Conservation (phyloP, 805 yeast genomes). For the Lipomyces orientalis region DNA sequence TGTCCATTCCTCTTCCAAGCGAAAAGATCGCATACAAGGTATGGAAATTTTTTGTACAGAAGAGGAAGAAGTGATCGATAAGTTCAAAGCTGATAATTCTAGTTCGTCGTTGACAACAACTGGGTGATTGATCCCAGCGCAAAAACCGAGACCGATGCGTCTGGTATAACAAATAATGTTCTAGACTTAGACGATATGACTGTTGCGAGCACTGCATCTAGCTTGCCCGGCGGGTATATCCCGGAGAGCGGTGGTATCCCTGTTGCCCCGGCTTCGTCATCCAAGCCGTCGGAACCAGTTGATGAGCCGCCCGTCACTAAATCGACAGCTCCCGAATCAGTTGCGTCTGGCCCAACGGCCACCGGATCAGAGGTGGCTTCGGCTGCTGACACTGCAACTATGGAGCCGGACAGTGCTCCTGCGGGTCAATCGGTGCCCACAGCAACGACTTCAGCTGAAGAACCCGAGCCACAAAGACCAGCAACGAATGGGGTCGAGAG, state of each 20-base stretch:
- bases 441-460: not conserved
- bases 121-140: conserved; percentile 57
- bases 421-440: conserved; percentile 7
- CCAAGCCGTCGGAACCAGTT: not conserved
- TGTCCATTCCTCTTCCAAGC: conserved; percentile 60
- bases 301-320: too few relatives aligned
- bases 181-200: conserved; percentile 50
- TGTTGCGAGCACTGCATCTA: conserved; percentile 10
- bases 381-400: conserved; percentile 4
- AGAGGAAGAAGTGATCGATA: not conserved
- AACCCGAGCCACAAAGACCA: not conserved
- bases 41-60: conserved; percentile 3
- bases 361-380: not conserved
- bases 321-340: not conserved
- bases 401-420: conserved; percentile 19
- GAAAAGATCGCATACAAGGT: conserved; percentile 54
- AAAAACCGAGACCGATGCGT: conserved; percentile 53
- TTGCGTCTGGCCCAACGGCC: not conserved
- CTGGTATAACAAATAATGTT: conserved; percentile 60
- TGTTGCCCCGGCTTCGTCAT: conserved; percentile 9
- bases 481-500: not conserved
- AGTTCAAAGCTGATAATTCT: conserved; percentile 17
- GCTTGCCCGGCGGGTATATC: conserved; percentile 40
- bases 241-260: conserved; percentile 50
- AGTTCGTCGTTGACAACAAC: conserved; percentile 72